Percentiles rank a stretch among this genome's conserved stretches.
Conservation (phyloP, 768 basidiomycete genomes). For the Phanerochaete sordida region DNA sequence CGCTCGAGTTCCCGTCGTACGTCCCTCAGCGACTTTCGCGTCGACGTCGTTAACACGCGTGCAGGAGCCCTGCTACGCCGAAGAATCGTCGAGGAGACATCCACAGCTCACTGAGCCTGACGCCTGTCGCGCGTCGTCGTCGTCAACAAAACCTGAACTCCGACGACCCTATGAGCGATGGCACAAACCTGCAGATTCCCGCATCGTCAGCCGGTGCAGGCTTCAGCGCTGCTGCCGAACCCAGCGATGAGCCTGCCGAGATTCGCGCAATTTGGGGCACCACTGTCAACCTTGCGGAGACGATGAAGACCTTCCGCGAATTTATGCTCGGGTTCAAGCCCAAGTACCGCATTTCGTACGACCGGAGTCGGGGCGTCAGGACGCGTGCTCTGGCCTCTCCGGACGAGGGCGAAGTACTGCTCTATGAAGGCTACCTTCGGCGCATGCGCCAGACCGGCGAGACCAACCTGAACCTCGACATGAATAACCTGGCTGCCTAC, state of each 20-base stretch:
- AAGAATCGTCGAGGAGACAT: conserved; percentile 86
- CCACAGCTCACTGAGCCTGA: conserved; percentile 71
- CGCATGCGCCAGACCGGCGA: conserved; percentile 91
- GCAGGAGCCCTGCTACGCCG: conserved; percentile 62
- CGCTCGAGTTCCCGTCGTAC: conserved; percentile 69
- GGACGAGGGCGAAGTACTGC: conserved; percentile 59
- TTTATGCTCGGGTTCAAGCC: conserved; percentile 92
- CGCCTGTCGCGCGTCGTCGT: conserved; percentile 41
- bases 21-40: conserved; percentile 19
- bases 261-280: conserved; percentile 98
- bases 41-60: background rate
- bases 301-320: conserved; percentile 86
- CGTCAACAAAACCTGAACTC: conserved; percentile 28
- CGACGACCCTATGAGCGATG: conserved; percentile 45
- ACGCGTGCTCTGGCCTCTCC: conserved; percentile 53
- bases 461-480: conserved; percentile 89
- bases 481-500: conserved; percentile 81
- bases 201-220: conserved; percentile 45
- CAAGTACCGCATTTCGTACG: conserved; percentile 74
- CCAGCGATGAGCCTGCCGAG: conserved; percentile 75
- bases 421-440: conserved; percentile 81
- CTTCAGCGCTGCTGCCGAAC: conserved; percentile 58
- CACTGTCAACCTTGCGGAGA: conserved; percentile 86
- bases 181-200: conserved; percentile 52
- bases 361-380: conserved; percentile 55